A percentile compares a stretch with the other conserved stretches of the same genome.
Evolutionary conservation across 148 eudicot species (phyloP).

Genomic region (Heliamphora exappendiculata): DNA sequence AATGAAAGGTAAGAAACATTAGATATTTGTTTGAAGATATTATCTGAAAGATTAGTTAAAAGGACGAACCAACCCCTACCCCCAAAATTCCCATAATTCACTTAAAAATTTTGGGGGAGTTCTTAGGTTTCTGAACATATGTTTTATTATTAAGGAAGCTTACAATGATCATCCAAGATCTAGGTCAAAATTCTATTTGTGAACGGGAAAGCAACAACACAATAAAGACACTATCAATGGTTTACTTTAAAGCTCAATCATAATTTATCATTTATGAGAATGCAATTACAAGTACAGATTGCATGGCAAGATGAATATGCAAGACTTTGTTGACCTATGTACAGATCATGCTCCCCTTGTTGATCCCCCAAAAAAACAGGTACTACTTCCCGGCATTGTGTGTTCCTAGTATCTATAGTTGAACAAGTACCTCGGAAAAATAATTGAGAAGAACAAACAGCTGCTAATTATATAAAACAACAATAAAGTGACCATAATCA

Average conservation of each 20-base stretch:
- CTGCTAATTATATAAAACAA: background rate
- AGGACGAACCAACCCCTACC: background rate
- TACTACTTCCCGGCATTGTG: background rate
- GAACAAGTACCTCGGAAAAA: background rate
- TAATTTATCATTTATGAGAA: background rate
- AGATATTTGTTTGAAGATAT: background rate
- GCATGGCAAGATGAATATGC: background rate
- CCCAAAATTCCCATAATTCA: background rate
- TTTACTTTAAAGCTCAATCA: background rate
- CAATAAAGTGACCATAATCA: background rate
- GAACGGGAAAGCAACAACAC: background rate
- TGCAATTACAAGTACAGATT: background rate
- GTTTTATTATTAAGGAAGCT: background rate
- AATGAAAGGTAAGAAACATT: background rate
- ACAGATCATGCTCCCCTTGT: background rate
- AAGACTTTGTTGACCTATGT: background rate
- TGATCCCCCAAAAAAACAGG: too few relatives aligned
- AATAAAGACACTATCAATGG: background rate
- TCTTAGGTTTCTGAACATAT: background rate
- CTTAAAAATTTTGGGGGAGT: background rate
- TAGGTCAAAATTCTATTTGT: background rate
- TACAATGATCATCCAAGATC: background rate
- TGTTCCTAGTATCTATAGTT: background rate
- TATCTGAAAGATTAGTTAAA: background rate
- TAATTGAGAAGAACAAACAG: background rate